Evolutionary conservation across 192 early-diverging fungal species (phyloP).

Genomic region (Thamnidium elegans): DNA sequence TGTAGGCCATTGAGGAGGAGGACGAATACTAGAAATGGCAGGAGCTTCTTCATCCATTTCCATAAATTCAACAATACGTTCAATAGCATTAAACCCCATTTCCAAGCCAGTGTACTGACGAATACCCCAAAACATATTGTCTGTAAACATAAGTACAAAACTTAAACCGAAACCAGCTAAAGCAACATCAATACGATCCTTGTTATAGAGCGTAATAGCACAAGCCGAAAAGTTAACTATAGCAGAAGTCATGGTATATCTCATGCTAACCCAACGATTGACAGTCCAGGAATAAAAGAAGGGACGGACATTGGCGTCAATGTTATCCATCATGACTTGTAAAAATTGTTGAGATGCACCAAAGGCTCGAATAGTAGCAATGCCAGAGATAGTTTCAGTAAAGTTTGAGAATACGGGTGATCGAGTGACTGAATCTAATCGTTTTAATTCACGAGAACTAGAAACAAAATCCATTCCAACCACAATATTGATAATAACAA

Average conservation of each 20-base stretch:
- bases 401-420: conserved; percentile 80
- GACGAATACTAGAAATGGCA: conserved; percentile 47
- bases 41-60: conserved; percentile 77
- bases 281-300: conserved; percentile 77
- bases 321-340: conserved; percentile 45
- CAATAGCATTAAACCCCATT: conserved; percentile 84
- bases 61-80: conserved; percentile 81
- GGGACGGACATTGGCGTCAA: conserved; percentile 67
- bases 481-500: conserved; percentile 43
- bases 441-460: conserved; percentile 80
- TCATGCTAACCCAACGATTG: conserved; percentile 87
- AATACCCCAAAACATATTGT: conserved; percentile 64
- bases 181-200: conserved; percentile 61
- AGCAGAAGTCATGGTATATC: conserved; percentile 70
- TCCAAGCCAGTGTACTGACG: conserved; percentile 76
- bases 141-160: conserved; percentile 78
- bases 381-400: conserved; percentile 68
- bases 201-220: conserved; percentile 53
- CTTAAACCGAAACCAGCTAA: conserved; percentile 83
- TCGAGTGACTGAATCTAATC: conserved; percentile 72
- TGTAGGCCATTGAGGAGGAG: conserved; percentile 61
- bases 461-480: conserved; percentile 59
- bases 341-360: conserved; percentile 64
- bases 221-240: conserved; percentile 65
- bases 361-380: conserved; percentile 83